Conservation (phyloP, 1,284 basidiomycete genomes). For the Fomitopsis palustris region DNA sequence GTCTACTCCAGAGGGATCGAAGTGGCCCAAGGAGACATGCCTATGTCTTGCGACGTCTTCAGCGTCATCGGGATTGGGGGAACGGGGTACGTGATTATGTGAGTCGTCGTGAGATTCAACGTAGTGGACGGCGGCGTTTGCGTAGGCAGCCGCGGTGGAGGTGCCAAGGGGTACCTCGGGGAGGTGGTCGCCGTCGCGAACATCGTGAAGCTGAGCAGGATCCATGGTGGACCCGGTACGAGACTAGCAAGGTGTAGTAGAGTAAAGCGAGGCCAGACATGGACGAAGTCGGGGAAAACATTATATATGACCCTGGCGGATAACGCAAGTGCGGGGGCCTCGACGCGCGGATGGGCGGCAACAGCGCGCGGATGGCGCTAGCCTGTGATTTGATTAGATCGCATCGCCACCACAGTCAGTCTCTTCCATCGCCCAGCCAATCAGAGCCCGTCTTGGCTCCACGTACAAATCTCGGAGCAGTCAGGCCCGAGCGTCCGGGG, state of each 20-base stretch:
- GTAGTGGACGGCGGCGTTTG: conserved; percentile 16
- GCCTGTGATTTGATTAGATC: neutral
- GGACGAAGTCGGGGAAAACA: neutral
- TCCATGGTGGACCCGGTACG: conserved; percentile 13
- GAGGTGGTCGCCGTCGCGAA: conserved; percentile 18
- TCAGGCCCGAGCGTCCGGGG: neutral
- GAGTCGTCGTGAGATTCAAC: neutral
- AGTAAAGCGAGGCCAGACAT: neutral
- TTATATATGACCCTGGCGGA: neutral
- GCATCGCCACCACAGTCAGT: neutral
- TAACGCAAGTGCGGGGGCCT: neutral
- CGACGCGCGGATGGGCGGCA: neutral
- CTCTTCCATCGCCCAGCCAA: neutral
- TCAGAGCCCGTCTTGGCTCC: neutral
- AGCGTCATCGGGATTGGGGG: neutral
- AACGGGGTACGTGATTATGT: neutral
- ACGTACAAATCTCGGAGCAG: neutral
- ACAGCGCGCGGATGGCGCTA: neutral
- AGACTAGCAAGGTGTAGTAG: neutral
- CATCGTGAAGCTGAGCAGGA: conserved; percentile 15
- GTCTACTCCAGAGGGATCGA: conserved; percentile 31
- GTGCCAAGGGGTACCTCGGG: conserved; percentile 20
- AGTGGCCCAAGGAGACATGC: conserved; percentile 21
- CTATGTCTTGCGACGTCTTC: neutral
- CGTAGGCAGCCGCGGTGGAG: conserved; percentile 16